A percentile compares a stretch with the other conserved stretches of the same genome.
Evolutionary conservation across 768 basidiomycete genomes (phyloP).

Genomic region (Kwoniella europaea): DNA sequence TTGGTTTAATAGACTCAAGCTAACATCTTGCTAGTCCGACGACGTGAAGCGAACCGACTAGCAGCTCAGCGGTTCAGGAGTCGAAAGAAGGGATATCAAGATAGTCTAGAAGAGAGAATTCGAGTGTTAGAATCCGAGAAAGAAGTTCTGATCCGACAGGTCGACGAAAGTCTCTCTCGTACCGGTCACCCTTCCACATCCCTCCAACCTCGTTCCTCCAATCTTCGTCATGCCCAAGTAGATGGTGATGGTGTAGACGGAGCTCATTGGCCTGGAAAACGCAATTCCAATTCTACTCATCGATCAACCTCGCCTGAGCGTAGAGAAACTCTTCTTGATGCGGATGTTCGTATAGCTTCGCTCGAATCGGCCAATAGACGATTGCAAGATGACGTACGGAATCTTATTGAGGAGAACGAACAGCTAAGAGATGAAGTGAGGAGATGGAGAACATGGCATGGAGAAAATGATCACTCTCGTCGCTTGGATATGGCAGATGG

Average conservation of each 20-base stretch:
- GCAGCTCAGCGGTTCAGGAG: conserved; percentile 56
- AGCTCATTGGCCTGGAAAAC: background rate
- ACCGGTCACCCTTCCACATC: conserved; percentile 5
- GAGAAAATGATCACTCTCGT: conserved; percentile 7
- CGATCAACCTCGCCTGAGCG: conserved; percentile 22
- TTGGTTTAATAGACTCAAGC: background rate
- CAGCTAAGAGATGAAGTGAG: conserved; percentile 29
- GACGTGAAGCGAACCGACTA: conserved; percentile 55
- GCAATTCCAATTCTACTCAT: background rate
- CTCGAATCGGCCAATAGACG: conserved; percentile 39
- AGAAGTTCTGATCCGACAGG: conserved; percentile 29
- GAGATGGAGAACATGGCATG: conserved; percentile 29
- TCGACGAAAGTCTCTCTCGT: conserved; percentile 27
- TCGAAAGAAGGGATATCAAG: conserved; percentile 57
- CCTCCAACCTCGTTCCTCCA: conserved; percentile 15
- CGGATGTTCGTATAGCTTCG: conserved; percentile 33
- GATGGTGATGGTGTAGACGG: conserved; percentile 7
- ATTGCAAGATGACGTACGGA: conserved; percentile 38
- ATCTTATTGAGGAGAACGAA: conserved; percentile 34
- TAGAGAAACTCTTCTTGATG: conserved; percentile 20
- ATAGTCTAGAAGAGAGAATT: conserved; percentile 50
- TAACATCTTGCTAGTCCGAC: conserved; percentile 24
- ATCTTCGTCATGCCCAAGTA: conserved; percentile 4
- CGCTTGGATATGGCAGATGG: conserved; percentile 1
- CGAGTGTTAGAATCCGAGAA: conserved; percentile 48